Evolutionary conservation across 2,329 filamentous ascomycete species (phyloP).

Genomic region (Aspergillus sp.): DNA sequence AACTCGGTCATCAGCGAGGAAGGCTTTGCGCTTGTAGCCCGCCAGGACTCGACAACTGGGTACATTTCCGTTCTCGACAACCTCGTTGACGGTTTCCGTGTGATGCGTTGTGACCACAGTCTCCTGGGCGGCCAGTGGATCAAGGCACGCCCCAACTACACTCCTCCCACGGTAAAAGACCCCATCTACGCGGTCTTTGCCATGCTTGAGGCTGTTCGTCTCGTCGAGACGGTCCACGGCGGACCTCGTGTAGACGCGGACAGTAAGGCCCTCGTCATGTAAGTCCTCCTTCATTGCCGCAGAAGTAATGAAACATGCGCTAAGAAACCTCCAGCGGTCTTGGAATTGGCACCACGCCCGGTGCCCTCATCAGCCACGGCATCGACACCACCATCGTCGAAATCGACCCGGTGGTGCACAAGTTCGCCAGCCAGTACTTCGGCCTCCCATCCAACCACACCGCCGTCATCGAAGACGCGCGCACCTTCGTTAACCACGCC

Average conservation of each 20-base stretch:
- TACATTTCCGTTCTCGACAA: constrained; percentile 92
- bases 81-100: constrained; percentile 69
- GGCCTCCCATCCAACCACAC: constrained; percentile 75
- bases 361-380: constrained; percentile 82
- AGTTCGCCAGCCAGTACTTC: constrained; percentile 84
- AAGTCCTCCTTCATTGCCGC: constrained; percentile 42
- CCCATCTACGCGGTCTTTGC: constrained; percentile 96
- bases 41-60: constrained; percentile 84
- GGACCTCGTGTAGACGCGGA: constrained; percentile 59
- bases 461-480: constrained; percentile 80
- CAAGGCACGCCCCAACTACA: constrained; percentile 52
- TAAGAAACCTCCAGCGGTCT: constrained; percentile 65
- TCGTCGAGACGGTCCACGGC: constrained; percentile 64
- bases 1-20: constrained; percentile 68
- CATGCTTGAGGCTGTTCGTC: constrained; percentile 87
- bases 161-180: constrained; percentile 66
- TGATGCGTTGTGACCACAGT: constrained; percentile 92
- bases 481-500: constrained; percentile 64
- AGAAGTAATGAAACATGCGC: background rate
- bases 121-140: constrained; percentile 92
- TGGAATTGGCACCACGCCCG: constrained; percentile 88
- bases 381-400: constrained; percentile 94
- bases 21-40: constrained; percentile 77
- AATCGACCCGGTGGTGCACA: constrained; percentile 86
- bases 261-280: constrained; percentile 85